Percentiles rank a stretch among this genome's conserved stretches.
These are phyloP conservation scores for Thalassiosira profunda DNA, from an alignment of 108 stramenopile species.

Conservation along the genomic window DNA sequence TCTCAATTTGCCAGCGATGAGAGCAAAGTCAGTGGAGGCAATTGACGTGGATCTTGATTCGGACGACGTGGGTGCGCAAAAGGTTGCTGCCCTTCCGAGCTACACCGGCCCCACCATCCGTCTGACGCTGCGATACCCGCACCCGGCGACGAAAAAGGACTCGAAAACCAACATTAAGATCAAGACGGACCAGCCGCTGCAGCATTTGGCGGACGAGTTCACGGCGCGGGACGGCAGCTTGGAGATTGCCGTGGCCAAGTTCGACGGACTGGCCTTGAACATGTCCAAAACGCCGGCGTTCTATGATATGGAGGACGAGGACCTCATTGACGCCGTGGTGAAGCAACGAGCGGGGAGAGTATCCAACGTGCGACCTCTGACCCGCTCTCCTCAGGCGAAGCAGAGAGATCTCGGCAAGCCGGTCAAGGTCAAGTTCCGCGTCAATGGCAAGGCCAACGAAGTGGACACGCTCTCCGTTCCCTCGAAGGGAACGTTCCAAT, in stretches of 20 bases:
- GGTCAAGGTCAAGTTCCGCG: slow-evolving; percentile 30
- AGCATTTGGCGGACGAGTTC: slow-evolving; percentile 27
- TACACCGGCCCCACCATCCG: slow-evolving; percentile 21
- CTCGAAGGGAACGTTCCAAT: slow-evolving; percentile 11
- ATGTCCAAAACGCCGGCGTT: slow-evolving; percentile 49
- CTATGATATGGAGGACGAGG: slow-evolving; percentile 80
- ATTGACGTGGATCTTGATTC: not conserved
- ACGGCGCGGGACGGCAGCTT: slow-evolving; percentile 8
- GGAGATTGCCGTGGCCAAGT: slow-evolving; percentile 23
- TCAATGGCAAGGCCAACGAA: slow-evolving; percentile 37
- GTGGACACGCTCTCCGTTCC: slow-evolving; percentile 2
- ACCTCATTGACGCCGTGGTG: slow-evolving; percentile 61
- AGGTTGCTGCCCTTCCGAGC: no score
- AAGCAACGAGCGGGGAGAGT: not conserved
- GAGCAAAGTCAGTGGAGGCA: not conserved
- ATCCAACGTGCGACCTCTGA: slow-evolving; percentile 13
- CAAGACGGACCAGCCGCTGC: slow-evolving; percentile 39
- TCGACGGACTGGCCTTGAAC: slow-evolving; percentile 61
- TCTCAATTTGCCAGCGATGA: not conserved
- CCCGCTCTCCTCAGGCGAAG: slow-evolving; percentile 11
- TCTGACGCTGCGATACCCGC: slow-evolving; percentile 25
- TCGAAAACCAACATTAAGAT: slow-evolving; percentile 21
- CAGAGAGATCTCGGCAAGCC: slow-evolving; percentile 11
- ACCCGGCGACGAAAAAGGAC: slow-evolving; percentile 20
- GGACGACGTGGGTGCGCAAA: no score